phyloP scores from a whole-genome alignment of 2,329 filamentous ascomycete genomes.

The Blumeria hordei region DNA sequence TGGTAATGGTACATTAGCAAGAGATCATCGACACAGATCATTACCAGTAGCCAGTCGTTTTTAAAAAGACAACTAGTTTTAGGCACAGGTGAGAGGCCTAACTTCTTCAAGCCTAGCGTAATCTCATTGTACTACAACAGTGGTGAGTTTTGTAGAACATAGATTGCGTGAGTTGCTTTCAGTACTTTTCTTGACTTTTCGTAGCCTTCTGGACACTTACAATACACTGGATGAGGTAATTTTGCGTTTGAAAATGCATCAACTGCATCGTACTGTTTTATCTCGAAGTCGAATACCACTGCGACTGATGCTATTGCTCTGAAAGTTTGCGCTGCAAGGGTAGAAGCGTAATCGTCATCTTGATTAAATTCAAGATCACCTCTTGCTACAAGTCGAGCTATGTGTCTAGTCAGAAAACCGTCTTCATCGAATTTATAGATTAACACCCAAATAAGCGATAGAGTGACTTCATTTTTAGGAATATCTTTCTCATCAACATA shows the following conservation, averaged over 20 bases:
- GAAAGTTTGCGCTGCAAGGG: not conserved
- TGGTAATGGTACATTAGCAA: not conserved
- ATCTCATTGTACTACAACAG: not conserved
- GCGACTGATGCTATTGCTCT: not conserved
- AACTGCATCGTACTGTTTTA: constrained; percentile 1
- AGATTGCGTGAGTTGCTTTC: not conserved
- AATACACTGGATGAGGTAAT: not conserved
- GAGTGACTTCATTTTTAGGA: not conserved
- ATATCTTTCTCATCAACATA: not conserved
- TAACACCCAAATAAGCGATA: constrained; percentile 8
- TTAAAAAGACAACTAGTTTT: not conserved
- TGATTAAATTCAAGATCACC: constrained; percentile 6
- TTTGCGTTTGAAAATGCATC: constrained; percentile 1
- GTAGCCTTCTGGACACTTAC: not conserved
- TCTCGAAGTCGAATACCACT: not conserved
- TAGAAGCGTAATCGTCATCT: constrained; percentile 2
- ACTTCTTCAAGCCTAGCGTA: not conserved
- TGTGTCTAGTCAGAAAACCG: constrained; percentile 7
- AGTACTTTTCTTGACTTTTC: not conserved
- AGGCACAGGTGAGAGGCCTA: not conserved
- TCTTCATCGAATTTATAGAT: constrained; percentile 12
- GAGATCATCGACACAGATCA: not conserved
- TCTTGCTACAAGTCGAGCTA: constrained; percentile 9
- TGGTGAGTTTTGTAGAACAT: not conserved
- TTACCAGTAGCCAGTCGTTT: not conserved